A percentile compares a stretch with the other conserved stretches of the same genome.
Conservation (phyloP, 345 rosid species). For the Citrus australasica region DNA sequence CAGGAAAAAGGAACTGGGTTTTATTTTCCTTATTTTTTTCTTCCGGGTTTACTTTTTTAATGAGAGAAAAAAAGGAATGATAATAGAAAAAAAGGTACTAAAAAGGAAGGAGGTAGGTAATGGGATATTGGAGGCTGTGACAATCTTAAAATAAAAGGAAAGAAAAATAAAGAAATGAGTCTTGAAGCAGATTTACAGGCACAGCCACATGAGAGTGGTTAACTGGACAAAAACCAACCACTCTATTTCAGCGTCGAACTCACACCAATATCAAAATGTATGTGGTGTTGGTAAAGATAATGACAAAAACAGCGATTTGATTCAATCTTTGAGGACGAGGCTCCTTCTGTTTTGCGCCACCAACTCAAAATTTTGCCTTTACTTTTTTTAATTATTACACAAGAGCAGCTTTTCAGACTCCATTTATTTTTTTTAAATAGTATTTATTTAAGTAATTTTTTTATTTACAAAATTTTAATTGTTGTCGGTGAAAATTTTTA, state of each 20-base stretch:
- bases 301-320: neutral
- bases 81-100: neutral
- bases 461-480: too few relatives aligned
- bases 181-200: neutral
- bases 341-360: neutral
- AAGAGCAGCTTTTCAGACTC: too few relatives aligned
- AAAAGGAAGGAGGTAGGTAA: neutral
- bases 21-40: neutral
- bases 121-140: neutral
- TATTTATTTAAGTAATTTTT: too few relatives aligned
- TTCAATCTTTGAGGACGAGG: neutral
- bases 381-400: too few relatives aligned
- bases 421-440: too few relatives aligned
- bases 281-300: neutral
- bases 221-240: neutral
- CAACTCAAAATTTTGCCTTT: neutral
- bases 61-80: neutral
- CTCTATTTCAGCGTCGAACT: neutral
- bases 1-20: neutral
- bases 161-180: neutral
- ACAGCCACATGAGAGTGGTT: conserved; percentile 2
- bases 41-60: neutral
- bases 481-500: fast-evolving
- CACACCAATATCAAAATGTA: neutral
- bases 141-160: neutral